A percentile compares a stretch with the other conserved stretches of the same genome.
Evolutionary conservation across 306 rosid genomes (phyloP).

Genomic region (Astragalus glycyphyllos): DNA sequence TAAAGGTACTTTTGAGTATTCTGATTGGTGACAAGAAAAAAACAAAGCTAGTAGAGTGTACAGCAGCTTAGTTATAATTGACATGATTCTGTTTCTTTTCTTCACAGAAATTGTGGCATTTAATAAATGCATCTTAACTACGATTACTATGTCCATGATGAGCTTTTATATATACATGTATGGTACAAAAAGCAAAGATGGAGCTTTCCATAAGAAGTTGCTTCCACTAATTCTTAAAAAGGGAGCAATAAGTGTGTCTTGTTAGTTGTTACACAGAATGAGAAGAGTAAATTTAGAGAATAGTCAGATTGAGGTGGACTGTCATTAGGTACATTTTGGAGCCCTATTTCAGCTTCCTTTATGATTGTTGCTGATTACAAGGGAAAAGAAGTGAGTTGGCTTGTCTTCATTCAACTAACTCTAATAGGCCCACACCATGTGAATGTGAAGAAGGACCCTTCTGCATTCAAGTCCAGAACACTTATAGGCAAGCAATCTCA

Average conservation of each 20-base stretch:
- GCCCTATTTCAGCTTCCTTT: constrained; percentile 30
- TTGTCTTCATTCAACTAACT: constrained; percentile 47
- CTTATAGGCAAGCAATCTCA: constrained; percentile 33
- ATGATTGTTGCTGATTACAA: constrained; percentile 43
- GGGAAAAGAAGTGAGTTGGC: constrained; percentile 43
- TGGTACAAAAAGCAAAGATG: constrained; percentile 21
- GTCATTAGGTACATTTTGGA: constrained; percentile 44
- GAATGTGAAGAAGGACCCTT: constrained; percentile 32
- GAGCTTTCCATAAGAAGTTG: constrained; percentile 32
- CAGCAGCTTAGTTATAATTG: constrained; percentile 40
- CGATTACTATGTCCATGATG: background rate
- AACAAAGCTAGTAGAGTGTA: constrained; percentile 48
- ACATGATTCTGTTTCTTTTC: constrained; percentile 34
- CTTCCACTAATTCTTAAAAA: constrained; percentile 31
- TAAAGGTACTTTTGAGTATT: constrained; percentile 37
- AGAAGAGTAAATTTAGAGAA: constrained; percentile 26
- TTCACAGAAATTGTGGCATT: background rate
- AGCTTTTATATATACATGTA: background rate
- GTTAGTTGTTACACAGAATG: constrained; percentile 19
- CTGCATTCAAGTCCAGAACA: constrained; percentile 42
- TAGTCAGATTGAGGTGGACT: constrained; percentile 47
- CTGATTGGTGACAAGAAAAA: constrained; percentile 33
- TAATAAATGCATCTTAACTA: constrained; percentile 15
- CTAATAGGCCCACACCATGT: constrained; percentile 56
- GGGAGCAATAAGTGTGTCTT: constrained; percentile 41